These are phyloP conservation scores for Coelastrella sp. DNA, from an alignment of 139 green algal genomes.

Conservation along the genomic window DNA sequence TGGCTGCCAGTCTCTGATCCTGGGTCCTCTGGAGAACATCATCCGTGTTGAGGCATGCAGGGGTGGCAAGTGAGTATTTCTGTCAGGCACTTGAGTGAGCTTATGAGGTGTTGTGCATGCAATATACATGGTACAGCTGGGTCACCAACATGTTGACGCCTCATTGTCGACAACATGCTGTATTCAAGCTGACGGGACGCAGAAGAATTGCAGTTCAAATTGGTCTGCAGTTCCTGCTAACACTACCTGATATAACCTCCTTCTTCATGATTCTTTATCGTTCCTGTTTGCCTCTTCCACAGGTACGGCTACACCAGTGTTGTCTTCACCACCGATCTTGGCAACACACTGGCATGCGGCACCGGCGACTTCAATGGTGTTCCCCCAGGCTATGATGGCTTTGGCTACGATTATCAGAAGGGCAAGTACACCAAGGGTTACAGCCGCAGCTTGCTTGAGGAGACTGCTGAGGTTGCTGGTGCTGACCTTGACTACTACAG, in stretches of 20 bases:
- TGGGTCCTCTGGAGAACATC: slow-evolving; percentile 24
- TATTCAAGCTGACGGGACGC: too few relatives aligned
- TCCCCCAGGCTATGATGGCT: neutral
- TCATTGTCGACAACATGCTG: too few relatives aligned
- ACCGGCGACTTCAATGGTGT: neutral
- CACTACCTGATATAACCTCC: too few relatives aligned
- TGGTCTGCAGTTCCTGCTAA: too few relatives aligned
- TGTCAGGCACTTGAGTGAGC: too few relatives aligned
- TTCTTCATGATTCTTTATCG: too few relatives aligned
- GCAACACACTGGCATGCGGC: slow-evolving; percentile 6
- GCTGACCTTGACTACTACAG: slow-evolving; percentile 36
- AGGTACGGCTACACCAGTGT: slow-evolving; percentile 43
- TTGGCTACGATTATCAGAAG: slow-evolving; percentile 4
- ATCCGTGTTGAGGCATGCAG: slow-evolving; percentile 20
- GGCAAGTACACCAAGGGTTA: neutral
- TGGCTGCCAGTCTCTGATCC: neutral
- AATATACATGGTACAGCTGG: too few relatives aligned
- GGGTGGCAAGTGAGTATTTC: slow-evolving; percentile 20
- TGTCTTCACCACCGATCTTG: slow-evolving; percentile 23
- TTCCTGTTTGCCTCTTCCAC: neutral
- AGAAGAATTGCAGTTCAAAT: too few relatives aligned
- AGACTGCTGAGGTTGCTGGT: neutral
- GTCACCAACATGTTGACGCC: too few relatives aligned
- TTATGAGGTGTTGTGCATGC: too few relatives aligned
- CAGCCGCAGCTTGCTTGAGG: neutral